Evolutionary conservation across 2,329 filamentous ascomycete genomes (phyloP).

Genomic region (Aspergillus novoparasiticus): DNA sequence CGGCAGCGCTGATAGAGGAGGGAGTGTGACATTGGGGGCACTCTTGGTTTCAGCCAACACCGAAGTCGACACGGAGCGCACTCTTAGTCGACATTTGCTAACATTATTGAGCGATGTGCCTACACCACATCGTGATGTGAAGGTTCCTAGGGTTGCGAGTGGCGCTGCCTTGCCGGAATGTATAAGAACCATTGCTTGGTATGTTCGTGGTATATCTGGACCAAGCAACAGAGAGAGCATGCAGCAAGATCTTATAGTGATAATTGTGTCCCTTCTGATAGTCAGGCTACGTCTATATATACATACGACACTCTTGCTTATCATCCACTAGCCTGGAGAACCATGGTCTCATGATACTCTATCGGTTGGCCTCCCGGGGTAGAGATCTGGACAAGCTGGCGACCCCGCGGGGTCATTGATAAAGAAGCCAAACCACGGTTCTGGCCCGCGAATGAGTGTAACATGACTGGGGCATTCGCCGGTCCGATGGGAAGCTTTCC

Average conservation of each 20-base stretch:
- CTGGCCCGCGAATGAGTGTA: not conserved
- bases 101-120: not conserved
- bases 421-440: not conserved
- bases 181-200: not conserved
- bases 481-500: not conserved
- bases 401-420: not conserved
- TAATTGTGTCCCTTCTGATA: not conserved
- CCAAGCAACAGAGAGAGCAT: not conserved
- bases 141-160: not conserved
- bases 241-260: not conserved
- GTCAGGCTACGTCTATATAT: not conserved
- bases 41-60: conserved; percentile 16
- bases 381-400: not conserved
- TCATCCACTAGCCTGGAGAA: not conserved
- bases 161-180: not conserved
- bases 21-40: conserved; percentile 1
- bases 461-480: not conserved
- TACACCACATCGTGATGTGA: not conserved
- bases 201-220: not conserved
- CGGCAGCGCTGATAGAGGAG: conserved; percentile 35
- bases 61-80: conserved; percentile 24
- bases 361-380: not conserved
- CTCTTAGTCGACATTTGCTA: not conserved
- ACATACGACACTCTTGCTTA: not conserved
- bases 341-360: not conserved